These are phyloP conservation scores for Borovskyia barvae DNA, from an alignment of 208 protist species.

Conservation along the genomic window DNA sequence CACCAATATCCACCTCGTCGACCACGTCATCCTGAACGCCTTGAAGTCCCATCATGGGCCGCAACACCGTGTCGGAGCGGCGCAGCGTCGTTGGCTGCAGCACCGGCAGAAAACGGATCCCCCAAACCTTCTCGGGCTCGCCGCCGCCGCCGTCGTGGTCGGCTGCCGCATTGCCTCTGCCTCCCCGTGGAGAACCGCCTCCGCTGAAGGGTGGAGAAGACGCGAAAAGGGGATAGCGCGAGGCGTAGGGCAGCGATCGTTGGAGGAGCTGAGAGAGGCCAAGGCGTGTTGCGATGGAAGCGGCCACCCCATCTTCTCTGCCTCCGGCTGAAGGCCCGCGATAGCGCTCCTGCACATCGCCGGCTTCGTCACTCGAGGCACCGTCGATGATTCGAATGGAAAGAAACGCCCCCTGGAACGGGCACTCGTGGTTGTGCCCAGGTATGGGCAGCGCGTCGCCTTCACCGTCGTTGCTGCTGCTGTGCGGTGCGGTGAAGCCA, in stretches of 20 bases:
- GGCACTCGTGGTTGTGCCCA: slow-evolving; percentile 15
- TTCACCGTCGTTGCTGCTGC: not conserved
- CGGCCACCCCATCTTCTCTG: too few relatives aligned
- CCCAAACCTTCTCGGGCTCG: slow-evolving; percentile 13
- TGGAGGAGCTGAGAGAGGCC: slow-evolving; percentile 24
- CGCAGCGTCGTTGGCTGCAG: slow-evolving; percentile 42
- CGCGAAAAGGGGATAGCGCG: not conserved
- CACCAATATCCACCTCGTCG: slow-evolving; percentile 68
- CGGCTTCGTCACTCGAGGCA: slow-evolving; percentile 9
- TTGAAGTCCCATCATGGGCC: slow-evolving; percentile 65
- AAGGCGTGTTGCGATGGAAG: not conserved
- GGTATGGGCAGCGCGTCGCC: not conserved
- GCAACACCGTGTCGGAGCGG: slow-evolving; percentile 44
- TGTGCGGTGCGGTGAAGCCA: not conserved
- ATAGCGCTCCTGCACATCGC: too few relatives aligned
- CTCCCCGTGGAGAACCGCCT: not conserved
- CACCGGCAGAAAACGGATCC: slow-evolving; percentile 52
- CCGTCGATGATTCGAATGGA: slow-evolving; percentile 33
- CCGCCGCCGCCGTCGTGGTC: not conserved
- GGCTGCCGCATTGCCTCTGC: not conserved
- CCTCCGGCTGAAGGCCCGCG: too few relatives aligned
- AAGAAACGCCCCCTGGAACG: slow-evolving; percentile 38
- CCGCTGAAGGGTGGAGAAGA: too few relatives aligned
- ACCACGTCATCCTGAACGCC: slow-evolving; percentile 61
- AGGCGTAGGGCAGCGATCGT: slow-evolving; percentile 23